phyloP scores from a whole-genome alignment of 495 filamentous ascomycete genomes.

The Penicillium argentinense region DNA sequence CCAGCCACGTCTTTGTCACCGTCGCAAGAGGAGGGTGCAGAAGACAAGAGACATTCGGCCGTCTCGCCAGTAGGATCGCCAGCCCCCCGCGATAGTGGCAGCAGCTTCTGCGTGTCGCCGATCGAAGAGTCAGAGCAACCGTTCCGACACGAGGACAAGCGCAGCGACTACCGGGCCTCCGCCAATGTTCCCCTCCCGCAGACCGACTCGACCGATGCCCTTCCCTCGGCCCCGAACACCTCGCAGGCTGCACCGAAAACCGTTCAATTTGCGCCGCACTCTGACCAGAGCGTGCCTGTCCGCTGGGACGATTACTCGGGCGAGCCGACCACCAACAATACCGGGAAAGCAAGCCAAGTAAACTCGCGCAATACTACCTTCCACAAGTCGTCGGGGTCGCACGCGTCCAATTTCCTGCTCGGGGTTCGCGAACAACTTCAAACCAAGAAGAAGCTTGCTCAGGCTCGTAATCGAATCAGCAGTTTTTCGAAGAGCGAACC shows the following conservation, averaged over 20 bases:
- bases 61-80: constrained; percentile 52
- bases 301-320: constrained; percentile 53
- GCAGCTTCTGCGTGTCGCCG: constrained; percentile 47
- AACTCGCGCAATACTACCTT: constrained; percentile 23
- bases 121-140: constrained; percentile 34
- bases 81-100: constrained; percentile 19
- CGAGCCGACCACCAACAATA: constrained; percentile 41
- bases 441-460: constrained; percentile 28
- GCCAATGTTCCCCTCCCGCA: constrained; percentile 5
- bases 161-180: constrained; percentile 3
- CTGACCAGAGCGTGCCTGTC: constrained; percentile 15
- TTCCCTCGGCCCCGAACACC: constrained; percentile 4
- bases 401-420: constrained; percentile 24
- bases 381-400: constrained; percentile 22
- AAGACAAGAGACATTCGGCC: constrained; percentile 17
- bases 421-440: constrained; percentile 37
- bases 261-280: constrained; percentile 10
- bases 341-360: constrained; percentile 26
- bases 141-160: constrained; percentile 10
- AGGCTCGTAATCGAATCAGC: constrained; percentile 27
- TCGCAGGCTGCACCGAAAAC: constrained; percentile 6
- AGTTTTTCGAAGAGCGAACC: constrained; percentile 28
- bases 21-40: not conserved
- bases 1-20: not conserved
- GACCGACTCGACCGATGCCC: not conserved